Base-by-base conservation (phyloP, 257 asterid genomes). In the Handroanthus guayacan region DNA sequence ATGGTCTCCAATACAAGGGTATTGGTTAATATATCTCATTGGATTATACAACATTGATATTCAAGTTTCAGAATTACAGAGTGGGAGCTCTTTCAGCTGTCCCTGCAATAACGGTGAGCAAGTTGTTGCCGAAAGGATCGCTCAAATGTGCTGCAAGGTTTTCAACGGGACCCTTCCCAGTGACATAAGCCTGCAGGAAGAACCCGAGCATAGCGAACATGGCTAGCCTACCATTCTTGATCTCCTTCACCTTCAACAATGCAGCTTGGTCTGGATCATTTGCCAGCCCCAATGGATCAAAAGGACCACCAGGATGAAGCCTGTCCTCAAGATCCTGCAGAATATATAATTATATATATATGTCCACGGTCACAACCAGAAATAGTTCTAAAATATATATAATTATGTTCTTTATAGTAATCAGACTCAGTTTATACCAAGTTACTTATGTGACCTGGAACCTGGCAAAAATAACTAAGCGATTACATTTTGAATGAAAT, bases 221-320 rank as follows among this genome's bases (percentile, higher is more conserved):
- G 81, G 99, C 99, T 8, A 94, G 83, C 67, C 97, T 84, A 0
- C 99, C 99, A 18, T 94, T 94, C 91, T 94, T 94, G 80, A 94
- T 94, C 84, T 94, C 97, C 87, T 94, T 94, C 84, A 94, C 97
- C 87, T 94, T 92, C 84, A 94, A 84, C 36, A 94, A 38, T 1
- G 99, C 99, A 13, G 96, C 96, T 82, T 94, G 99, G 87, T 94
- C 97, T 0, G 97, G 99, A 57, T 94, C 99, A 1, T 89, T 80
- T 9, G 99, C 97, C 3, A 94, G 87, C 44, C 97, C 97, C 88
- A 94, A 31, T 1, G 99, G 99, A 44, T 94, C 99, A 58, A 94
- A 94, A 10, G 97, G 99, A 62, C 99, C 99, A 41, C 99, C 97
- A 0, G 99, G 97, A 87, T 94, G 97, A 80, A 94, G 95, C 89